Conservation (phyloP, 129 eudicot genomes). For the Lonicera japonica region DNA sequence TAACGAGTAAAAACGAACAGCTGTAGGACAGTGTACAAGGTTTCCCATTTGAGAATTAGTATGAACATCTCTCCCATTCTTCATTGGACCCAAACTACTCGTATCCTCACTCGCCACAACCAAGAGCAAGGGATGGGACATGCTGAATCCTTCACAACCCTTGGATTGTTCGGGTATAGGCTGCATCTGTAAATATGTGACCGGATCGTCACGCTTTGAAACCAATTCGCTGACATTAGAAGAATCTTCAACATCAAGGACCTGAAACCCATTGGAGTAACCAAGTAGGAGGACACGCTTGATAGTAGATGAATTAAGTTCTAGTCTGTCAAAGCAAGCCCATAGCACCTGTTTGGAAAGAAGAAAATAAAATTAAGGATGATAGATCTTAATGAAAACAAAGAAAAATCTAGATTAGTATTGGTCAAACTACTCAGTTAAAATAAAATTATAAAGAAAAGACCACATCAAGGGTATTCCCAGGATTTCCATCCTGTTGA, state of each 20-base stretch:
- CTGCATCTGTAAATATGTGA: constrained; percentile 85
- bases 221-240: constrained; percentile 74
- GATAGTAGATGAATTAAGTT: constrained; percentile 43
- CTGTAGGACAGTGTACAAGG: constrained; percentile 50
- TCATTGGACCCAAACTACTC: constrained; percentile 30
- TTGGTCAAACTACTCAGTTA: background rate
- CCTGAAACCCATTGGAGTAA: constrained; percentile 89
- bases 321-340: constrained; percentile 88
- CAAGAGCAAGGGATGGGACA: constrained; percentile 77
- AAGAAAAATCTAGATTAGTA: background rate
- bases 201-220: constrained; percentile 86
- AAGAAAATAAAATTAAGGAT: background rate
- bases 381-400: background rate
- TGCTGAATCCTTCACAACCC: constrained; percentile 54
- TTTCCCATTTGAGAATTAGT: constrained; percentile 42
- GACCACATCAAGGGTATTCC: background rate
- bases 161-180: constrained; percentile 58
- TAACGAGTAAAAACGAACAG: constrained; percentile 88
- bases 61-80: constrained; percentile 42
- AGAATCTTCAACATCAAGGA: constrained; percentile 90
- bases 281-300: constrained; percentile 85
- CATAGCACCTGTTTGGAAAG: constrained; percentile 62
- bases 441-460: too few species aligned
- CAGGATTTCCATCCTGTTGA: background rate
- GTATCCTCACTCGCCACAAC: constrained; percentile 88